phyloP scores from a whole-genome alignment of 306 rosid genomes.

The Alnus rubra region DNA sequence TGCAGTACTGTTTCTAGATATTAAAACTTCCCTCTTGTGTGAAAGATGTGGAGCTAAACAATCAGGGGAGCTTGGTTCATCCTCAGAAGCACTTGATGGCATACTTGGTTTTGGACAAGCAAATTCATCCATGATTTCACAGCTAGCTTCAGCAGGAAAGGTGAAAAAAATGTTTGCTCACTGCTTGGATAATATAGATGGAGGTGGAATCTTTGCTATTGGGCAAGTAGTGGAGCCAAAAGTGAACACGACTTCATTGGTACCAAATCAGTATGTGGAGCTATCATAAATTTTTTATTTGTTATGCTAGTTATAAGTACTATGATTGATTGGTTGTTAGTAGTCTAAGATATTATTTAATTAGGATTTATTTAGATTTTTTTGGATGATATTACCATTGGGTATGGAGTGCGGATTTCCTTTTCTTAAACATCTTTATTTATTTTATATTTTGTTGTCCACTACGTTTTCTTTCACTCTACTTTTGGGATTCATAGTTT shows the following conservation, averaged over 20 bases:
- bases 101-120: conserved; percentile 95
- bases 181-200: conserved; percentile 73
- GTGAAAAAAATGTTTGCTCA: conserved; percentile 81
- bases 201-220: conserved; percentile 91
- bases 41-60: conserved; percentile 75
- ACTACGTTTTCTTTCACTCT: neutral
- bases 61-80: conserved; percentile 55
- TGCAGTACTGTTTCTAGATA: conserved; percentile 4
- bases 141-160: conserved; percentile 79
- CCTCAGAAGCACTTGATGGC: conserved; percentile 69
- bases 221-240: conserved; percentile 84
- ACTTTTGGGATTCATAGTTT: neutral
- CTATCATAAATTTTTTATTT: conserved; percentile 19
- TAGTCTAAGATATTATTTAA: conserved; percentile 7
- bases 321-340: conserved; percentile 15
- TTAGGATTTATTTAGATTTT: neutral
- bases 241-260: conserved; percentile 55
- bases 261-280: conserved; percentile 62
- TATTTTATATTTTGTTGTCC: neutral
- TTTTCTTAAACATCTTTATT: neutral
- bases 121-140: conserved; percentile 82
- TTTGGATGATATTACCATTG: neutral
- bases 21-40: conserved; percentile 25
- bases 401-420: neutral
- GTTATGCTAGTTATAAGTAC: conserved; percentile 20